Conservation (phyloP, 2,329 filamentous ascomycete species). For the Colletotrichum somersetense region DNA sequence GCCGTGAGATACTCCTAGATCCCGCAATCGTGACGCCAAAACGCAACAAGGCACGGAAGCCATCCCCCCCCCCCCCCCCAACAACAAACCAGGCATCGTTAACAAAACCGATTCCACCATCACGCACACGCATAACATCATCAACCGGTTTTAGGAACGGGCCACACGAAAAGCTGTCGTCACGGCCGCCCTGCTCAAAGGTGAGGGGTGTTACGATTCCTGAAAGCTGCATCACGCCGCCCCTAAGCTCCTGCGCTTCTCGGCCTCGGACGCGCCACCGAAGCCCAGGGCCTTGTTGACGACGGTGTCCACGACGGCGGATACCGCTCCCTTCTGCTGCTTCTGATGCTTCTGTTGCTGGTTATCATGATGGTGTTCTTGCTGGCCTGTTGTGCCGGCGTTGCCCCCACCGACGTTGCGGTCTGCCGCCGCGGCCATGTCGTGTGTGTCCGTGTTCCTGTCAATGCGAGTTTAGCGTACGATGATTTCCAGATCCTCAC, state of each 20-base stretch:
- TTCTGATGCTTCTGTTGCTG: slow-evolving; percentile 1
- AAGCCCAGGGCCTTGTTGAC: slow-evolving; percentile 21
- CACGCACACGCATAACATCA: neutral
- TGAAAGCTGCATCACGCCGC: slow-evolving; percentile 20
- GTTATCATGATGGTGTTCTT: neutral
- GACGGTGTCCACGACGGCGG: slow-evolving; percentile 27
- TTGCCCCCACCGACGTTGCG: slow-evolving; percentile 32
- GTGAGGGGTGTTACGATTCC: neutral
- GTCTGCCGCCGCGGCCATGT: slow-evolving; percentile 13
- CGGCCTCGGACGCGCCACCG: slow-evolving; percentile 5
- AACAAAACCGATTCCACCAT: neutral
- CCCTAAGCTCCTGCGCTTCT: slow-evolving; percentile 24
- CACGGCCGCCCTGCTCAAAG: neutral
- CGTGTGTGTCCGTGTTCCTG: slow-evolving; percentile 36
- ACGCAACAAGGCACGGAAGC: neutral
- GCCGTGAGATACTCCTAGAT: neutral
- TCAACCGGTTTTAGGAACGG: neutral
- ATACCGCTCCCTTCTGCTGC: slow-evolving; percentile 13
- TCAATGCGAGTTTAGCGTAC: neutral
- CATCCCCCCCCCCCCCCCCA: neutral
- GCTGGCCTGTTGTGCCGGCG: slow-evolving; percentile 8
- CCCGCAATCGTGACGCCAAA: neutral
- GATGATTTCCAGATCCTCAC: neutral
- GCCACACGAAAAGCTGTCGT: neutral
- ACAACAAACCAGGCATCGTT: neutral